Conservation (phyloP, 768 basidiomycete genomes). For the Chalciporus chontae region DNA sequence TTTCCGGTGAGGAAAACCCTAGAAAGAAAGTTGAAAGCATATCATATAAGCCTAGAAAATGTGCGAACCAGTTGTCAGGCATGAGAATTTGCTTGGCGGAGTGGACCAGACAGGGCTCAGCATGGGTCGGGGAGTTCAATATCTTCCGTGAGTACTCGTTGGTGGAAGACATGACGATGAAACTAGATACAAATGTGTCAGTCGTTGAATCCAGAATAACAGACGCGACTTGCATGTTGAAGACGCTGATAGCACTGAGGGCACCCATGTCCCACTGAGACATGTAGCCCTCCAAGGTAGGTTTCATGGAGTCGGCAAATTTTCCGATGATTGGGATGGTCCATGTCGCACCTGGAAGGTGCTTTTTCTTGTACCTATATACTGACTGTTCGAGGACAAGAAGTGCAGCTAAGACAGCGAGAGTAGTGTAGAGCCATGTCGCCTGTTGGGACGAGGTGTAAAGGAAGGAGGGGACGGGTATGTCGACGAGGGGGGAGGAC, state of each 20-base stretch:
- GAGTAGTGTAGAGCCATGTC: slow-evolving; percentile 66
- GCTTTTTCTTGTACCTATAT: slow-evolving; percentile 85
- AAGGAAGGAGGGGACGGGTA: slow-evolving; percentile 49
- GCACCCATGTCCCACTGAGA: slow-evolving; percentile 89
- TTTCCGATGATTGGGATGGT: slow-evolving; percentile 98
- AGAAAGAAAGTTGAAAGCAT: background rate
- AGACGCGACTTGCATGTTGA: slow-evolving; percentile 78
- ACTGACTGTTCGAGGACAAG: slow-evolving; percentile 84
- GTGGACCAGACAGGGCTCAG: slow-evolving; percentile 92
- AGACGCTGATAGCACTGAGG: slow-evolving; percentile 88
- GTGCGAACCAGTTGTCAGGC: slow-evolving; percentile 78
- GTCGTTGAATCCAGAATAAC: background rate
- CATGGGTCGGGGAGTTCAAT: slow-evolving; percentile 86
- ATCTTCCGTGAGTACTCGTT: slow-evolving; percentile 94
- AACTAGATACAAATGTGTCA: slow-evolving; percentile 50
- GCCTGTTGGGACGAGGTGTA: slow-evolving; percentile 21
- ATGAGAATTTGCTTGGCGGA: slow-evolving; percentile 85
- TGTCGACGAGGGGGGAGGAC: slow-evolving; percentile 37
- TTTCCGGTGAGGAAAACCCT: slow-evolving; percentile 99
- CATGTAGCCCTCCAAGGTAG: slow-evolving; percentile 89
- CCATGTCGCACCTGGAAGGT: slow-evolving; percentile 86
- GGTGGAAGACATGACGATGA: slow-evolving; percentile 96
- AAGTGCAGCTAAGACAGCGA: slow-evolving; percentile 65
- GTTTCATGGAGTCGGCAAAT: slow-evolving; percentile 88
- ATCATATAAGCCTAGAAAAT: background rate